Evolutionary conservation across 331 rosid species (phyloP).

Genomic region (Pyracantha coccinea): DNA sequence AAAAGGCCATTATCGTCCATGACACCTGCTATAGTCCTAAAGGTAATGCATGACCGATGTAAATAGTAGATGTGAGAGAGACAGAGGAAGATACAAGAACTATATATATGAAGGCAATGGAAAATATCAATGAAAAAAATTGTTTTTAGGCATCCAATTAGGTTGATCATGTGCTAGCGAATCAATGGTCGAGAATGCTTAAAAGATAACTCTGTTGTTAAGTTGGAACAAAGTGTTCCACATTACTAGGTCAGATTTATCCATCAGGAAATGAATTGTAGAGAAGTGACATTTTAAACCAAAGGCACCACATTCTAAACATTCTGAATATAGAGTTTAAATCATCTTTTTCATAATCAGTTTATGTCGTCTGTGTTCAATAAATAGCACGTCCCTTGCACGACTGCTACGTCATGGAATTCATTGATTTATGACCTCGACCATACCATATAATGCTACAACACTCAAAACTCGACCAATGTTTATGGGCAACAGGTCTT

Average conservation of each 20-base stretch:
- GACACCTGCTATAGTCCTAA: slow-evolving; percentile 69
- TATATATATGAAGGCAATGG: background rate
- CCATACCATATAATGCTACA: too few relatives aligned
- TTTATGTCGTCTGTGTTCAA: too few relatives aligned
- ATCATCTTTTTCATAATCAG: too few relatives aligned
- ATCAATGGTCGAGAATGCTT: background rate
- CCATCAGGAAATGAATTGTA: background rate
- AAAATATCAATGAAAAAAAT: too few relatives aligned
- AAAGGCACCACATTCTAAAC: too few relatives aligned
- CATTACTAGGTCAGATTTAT: background rate
- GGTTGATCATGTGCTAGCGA: background rate
- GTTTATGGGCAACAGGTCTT: too few relatives aligned
- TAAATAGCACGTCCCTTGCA: too few relatives aligned
- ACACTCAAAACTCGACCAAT: too few relatives aligned
- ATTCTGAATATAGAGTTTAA: too few relatives aligned
- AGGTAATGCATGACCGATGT: slow-evolving; percentile 30
- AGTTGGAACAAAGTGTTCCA: background rate
- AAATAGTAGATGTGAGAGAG: background rate
- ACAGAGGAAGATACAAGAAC: background rate
- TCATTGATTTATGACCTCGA: too few relatives aligned
- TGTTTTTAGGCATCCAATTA: background rate
- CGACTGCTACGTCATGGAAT: too few relatives aligned
- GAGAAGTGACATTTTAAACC: background rate
- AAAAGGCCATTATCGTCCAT: slow-evolving; percentile 80
- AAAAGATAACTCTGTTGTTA: background rate